A percentile compares a stretch with the other conserved stretches of the same genome.
These are phyloP conservation scores for Populus nigra DNA, from an alignment of 345 rosid species.

Conservation along the genomic window DNA sequence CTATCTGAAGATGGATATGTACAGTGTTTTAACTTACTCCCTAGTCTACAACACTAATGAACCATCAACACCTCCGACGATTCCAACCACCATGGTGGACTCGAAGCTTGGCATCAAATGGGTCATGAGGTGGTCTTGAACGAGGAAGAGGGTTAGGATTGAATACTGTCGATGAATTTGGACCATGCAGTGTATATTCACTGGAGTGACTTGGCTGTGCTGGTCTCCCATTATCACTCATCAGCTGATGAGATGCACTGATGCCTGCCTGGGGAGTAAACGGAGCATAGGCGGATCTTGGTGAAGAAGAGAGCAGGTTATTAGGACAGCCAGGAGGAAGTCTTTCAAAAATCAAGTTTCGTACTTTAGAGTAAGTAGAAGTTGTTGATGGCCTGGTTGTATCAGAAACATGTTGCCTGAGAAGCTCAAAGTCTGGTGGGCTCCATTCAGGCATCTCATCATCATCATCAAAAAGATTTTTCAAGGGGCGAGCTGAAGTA, in stretches of 20 bases:
- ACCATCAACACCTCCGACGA: conserved; percentile 17
- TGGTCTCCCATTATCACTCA: not conserved
- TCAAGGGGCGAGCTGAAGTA: conserved; percentile 1
- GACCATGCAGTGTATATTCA: not conserved
- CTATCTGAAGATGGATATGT: not conserved
- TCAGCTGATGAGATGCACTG: not conserved
- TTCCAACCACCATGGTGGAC: conserved; percentile 17
- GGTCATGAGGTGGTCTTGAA: conserved; percentile 7
- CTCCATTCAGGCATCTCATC: conserved; percentile 33
- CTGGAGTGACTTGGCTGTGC: conserved; percentile 6
- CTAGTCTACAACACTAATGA: too few species aligned
- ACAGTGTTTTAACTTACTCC: not conserved
- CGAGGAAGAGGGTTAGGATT: conserved; percentile 3
- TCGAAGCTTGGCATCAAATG: conserved; percentile 4
- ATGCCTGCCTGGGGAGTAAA: not conserved
- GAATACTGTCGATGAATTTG: conserved; percentile 1
- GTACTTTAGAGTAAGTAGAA: not conserved
- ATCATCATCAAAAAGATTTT: conserved; percentile 29
- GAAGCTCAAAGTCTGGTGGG: conserved; percentile 13
- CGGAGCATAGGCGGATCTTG: not conserved
- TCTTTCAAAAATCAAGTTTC: not conserved
- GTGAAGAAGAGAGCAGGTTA: not conserved
- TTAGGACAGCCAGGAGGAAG: not conserved
- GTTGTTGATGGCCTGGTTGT: not conserved
- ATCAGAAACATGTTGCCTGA: not conserved